These are phyloP conservation scores for Colletotrichum australisinense DNA, from an alignment of 2,329 filamentous ascomycete genomes.

Conservation along the genomic window DNA sequence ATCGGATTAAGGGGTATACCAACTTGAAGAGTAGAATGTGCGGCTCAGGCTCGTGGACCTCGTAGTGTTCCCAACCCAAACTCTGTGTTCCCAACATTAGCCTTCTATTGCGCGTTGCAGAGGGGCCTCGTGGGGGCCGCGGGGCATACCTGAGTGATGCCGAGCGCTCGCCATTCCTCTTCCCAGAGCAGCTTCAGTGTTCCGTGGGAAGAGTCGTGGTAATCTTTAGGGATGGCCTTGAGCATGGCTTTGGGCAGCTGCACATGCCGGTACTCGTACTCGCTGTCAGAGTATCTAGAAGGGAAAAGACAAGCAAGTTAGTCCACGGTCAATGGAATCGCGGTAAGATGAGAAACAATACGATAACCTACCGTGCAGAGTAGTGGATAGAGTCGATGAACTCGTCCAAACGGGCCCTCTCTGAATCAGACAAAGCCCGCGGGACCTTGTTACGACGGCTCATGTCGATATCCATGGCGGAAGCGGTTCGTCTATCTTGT, in stretches of 20 bases:
- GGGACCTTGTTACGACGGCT: constrained; percentile 89
- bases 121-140: neutral
- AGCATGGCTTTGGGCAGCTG: constrained; percentile 98
- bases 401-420: constrained; percentile 88
- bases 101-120: neutral
- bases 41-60: constrained; percentile 98
- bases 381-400: constrained; percentile 96
- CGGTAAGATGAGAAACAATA: constrained; percentile 1
- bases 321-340: neutral
- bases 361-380: constrained; percentile 76
- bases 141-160: constrained; percentile 89
- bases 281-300: constrained; percentile 87
- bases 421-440: constrained; percentile 81
- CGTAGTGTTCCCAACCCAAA: constrained; percentile 98
- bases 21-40: constrained; percentile 99
- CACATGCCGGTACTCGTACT: constrained; percentile 97
- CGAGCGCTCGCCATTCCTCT: constrained; percentile 96
- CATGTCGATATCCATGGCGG: constrained; percentile 74
- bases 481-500: constrained; percentile 10
- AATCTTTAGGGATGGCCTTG: constrained; percentile 94
- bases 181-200: constrained; percentile 98
- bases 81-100: constrained; percentile 68
- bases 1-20: constrained; percentile 48
- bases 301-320: neutral
- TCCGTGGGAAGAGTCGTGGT: constrained; percentile 88